Evolutionary conservation across 106 monocot species (phyloP), one percentile per base, ranked within the genome.

Genomic region (Phalaenopsis aphrodite): DNA sequence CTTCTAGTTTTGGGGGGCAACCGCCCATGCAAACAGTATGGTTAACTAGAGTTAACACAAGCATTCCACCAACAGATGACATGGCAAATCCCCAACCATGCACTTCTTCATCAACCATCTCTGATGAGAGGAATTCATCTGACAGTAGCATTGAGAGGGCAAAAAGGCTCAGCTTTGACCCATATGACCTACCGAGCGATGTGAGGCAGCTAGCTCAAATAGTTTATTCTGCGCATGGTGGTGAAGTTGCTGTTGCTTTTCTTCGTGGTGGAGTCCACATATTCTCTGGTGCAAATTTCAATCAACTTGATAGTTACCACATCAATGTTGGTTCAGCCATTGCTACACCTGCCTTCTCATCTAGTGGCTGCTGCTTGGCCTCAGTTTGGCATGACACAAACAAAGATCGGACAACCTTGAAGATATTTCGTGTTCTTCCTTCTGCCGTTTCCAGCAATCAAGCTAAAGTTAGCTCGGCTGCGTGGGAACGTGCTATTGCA

Each of bases 1-100:
- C 99, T 84, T 91, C 88, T 24, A 92, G 67, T 85, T 92, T 92
- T 79, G 87, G 92, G 78, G 96, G 96, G 21, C 99, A 95, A 80
- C 84, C 95, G 75, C 99, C 97, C 43, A 98, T 93, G 92, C 94
- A 99, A 78, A 99, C 99, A 71, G 95, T 99, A 64, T 99, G 99
- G 99, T 75, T 83, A 38, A 91, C 88, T 71, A 88, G 88, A 85
- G 95, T 99, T 55, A 90, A 95, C 78, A 91, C 93, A 87, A 99
- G 89, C 85, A 91, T 99, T 84, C 93, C 99, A 76, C 95, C 95
- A 79, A 95, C 93, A 45, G 93, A 95, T 84, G 95, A 99, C 77
- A 76, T 91, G 23, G 91, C 68, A 76, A 84, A 83, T 77, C 84
- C 93, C 56, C 90, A 95, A 84, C 55, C 82, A 58, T 69, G 43